These are phyloP conservation scores for Baorangia bicolor DNA, from an alignment of 768 basidiomycete genomes.

Conservation along the genomic window DNA sequence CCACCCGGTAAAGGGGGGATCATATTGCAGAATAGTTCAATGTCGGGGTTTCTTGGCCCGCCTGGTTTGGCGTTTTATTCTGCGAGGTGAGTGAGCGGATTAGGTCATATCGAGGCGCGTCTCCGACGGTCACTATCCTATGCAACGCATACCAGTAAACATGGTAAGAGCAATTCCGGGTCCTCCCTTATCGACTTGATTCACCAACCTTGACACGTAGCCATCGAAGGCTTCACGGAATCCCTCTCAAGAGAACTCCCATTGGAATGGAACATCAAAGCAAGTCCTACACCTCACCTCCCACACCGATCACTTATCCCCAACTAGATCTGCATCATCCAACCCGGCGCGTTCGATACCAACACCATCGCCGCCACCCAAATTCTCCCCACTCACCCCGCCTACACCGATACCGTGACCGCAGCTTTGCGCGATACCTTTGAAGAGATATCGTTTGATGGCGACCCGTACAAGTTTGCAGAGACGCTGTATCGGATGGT, in stretches of 20 bases:
- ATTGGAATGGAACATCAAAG: conserved; percentile 20
- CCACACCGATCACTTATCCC: not conserved
- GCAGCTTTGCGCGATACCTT: not conserved
- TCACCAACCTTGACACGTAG: not conserved
- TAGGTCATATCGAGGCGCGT: not conserved
- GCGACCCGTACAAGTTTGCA: conserved; percentile 17
- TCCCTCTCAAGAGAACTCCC: conserved; percentile 12
- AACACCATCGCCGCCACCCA: not conserved
- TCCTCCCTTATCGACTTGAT: not conserved
- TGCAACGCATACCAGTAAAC: not conserved
- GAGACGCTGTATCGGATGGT: conserved; percentile 1
- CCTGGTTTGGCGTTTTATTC: conserved; percentile 13
- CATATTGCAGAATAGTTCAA: conserved; percentile 16
- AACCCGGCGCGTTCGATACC: conserved; percentile 19
- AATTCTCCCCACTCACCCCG: conserved; percentile 8
- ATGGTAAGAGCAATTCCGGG: conserved; percentile 1
- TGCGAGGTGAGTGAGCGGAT: conserved; percentile 7
- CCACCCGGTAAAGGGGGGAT: conserved; percentile 10
- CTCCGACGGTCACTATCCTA: not conserved
- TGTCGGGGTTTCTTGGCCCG: not conserved
- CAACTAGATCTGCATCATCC: conserved; percentile 14
- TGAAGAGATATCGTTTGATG: not conserved
- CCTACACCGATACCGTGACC: conserved; percentile 4
- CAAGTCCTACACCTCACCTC: not conserved
- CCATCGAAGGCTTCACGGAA: conserved; percentile 12